phyloP scores from a whole-genome alignment of 108 stramenopile species.

The Mayamaea pseudoterrestris region DNA sequence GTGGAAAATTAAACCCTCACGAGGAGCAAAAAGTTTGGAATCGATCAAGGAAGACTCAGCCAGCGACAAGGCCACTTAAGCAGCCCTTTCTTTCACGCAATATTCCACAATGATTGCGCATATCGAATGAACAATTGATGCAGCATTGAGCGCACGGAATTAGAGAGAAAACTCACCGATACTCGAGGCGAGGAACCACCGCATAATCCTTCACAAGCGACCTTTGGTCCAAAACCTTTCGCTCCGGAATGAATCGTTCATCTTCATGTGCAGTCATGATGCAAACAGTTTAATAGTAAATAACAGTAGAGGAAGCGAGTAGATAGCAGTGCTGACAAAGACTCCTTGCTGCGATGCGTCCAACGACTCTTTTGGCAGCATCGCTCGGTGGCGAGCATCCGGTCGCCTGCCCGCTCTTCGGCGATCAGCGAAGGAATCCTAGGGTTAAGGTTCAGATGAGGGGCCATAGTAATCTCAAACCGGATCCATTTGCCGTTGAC shows the following conservation, averaged over 20 bases:
- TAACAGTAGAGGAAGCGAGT: not conserved
- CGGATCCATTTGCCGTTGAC: no score
- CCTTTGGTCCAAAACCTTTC: constrained; percentile 66
- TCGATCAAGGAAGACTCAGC: not conserved
- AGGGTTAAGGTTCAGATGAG: no score
- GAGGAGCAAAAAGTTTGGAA: constrained; percentile 2
- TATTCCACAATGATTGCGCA: no score
- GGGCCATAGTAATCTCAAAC: no score
- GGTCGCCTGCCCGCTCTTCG: no score
- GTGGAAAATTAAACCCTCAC: not conserved
- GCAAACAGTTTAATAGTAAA: not conserved
- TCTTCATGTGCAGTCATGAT: constrained; percentile 8
- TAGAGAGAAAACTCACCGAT: constrained; percentile 34
- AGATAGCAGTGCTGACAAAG: not conserved
- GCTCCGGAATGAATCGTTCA: constrained; percentile 73
- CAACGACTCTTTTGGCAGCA: no score
- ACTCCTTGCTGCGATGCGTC: no score
- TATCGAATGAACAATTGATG: no score
- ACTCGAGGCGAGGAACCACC: constrained; percentile 76
- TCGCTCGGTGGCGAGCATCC: no score
- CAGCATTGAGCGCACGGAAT: not conserved
- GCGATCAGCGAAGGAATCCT: no score
- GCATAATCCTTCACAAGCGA: constrained; percentile 84
- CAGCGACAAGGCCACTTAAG: no score
- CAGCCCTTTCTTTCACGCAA: no score